These are phyloP conservation scores for Mortierella sp. DNA, from an alignment of 371 early-diverging fungal genomes.

Conservation along the genomic window DNA sequence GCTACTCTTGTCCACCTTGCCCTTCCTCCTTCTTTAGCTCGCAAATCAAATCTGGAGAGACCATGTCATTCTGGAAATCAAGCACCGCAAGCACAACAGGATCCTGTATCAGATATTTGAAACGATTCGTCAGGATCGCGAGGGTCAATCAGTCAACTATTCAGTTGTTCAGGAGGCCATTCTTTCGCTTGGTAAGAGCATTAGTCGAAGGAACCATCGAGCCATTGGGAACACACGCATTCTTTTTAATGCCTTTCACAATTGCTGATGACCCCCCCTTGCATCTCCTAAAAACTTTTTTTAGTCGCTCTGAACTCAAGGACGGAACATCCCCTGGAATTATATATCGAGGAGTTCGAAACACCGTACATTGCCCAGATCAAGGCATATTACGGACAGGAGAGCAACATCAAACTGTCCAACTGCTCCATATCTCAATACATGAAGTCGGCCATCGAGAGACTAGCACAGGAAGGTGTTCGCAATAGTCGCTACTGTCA, in stretches of 20 bases:
- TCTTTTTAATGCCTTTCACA: neutral
- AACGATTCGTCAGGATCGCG: slow-evolving; percentile 77
- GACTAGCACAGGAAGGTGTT: slow-evolving; percentile 44
- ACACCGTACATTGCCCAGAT: slow-evolving; percentile 79
- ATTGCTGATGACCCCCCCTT: neutral
- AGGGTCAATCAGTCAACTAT: slow-evolving; percentile 74
- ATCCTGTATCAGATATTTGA: slow-evolving; percentile 81
- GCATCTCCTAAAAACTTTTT: neutral
- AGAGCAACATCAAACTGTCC: slow-evolving; percentile 75
- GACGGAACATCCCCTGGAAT: slow-evolving; percentile 76
- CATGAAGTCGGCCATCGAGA: slow-evolving; percentile 73
- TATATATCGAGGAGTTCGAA: slow-evolving; percentile 90
- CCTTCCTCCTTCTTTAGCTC: slow-evolving; percentile 59
- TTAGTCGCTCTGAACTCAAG: slow-evolving; percentile 79
- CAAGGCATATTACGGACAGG: slow-evolving; percentile 79
- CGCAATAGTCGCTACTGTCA: slow-evolving; percentile 72
- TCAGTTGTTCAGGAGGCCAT: slow-evolving; percentile 71
- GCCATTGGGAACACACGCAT: neutral
- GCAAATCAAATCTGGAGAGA: slow-evolving; percentile 85
- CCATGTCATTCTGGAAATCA: slow-evolving; percentile 74
- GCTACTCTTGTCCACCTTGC: neutral
- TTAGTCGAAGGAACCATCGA: neutral
- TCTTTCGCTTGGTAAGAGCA: slow-evolving; percentile 67
- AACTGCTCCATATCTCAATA: slow-evolving; percentile 74
- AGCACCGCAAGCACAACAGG: slow-evolving; percentile 73